These are phyloP conservation scores for Bathelium albidoporum DNA, from an alignment of 495 filamentous ascomycete genomes.

Conservation along the genomic window DNA sequence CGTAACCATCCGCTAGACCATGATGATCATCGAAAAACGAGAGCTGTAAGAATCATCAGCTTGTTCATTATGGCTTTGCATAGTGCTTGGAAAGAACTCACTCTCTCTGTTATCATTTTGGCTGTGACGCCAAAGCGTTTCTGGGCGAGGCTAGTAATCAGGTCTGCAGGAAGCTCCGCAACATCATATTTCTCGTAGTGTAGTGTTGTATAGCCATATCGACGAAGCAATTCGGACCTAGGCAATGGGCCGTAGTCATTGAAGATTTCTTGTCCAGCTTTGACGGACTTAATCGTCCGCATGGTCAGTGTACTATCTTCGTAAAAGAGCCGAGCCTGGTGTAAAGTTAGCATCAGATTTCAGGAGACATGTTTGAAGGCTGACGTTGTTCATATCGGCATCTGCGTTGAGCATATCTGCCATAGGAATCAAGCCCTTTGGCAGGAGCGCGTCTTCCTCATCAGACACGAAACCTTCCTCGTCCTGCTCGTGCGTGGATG, in stretches of 20 bases:
- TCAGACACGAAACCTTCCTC: slow-evolving; percentile 50
- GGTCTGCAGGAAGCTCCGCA: slow-evolving; percentile 55
- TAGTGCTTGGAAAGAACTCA: slow-evolving; percentile 29
- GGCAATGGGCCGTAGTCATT: slow-evolving; percentile 87
- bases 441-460: slow-evolving; percentile 49
- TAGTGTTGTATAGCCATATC: slow-evolving; percentile 80
- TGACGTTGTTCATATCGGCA: slow-evolving; percentile 66
- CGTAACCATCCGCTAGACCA: slow-evolving; percentile 47
- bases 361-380: slow-evolving; percentile 11
- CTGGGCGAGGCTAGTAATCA: slow-evolving; percentile 44
- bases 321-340: slow-evolving; percentile 58
- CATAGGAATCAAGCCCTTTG: slow-evolving; percentile 84
- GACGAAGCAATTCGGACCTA: slow-evolving; percentile 67
- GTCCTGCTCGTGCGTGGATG: slow-evolving; percentile 46
- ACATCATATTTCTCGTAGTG: slow-evolving; percentile 73
- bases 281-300: slow-evolving; percentile 54
- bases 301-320: slow-evolving; percentile 54
- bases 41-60: slow-evolving; percentile 25
- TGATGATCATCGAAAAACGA: slow-evolving; percentile 41
- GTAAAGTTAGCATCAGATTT: neutral
- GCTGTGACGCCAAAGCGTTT: slow-evolving; percentile 32
- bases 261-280: slow-evolving; percentile 66
- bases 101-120: slow-evolving; percentile 17
- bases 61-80: slow-evolving; percentile 16
- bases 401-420: slow-evolving; percentile 92